Conservation (phyloP, 306 rosid species). For the Macrotyloma uniflorum region DNA sequence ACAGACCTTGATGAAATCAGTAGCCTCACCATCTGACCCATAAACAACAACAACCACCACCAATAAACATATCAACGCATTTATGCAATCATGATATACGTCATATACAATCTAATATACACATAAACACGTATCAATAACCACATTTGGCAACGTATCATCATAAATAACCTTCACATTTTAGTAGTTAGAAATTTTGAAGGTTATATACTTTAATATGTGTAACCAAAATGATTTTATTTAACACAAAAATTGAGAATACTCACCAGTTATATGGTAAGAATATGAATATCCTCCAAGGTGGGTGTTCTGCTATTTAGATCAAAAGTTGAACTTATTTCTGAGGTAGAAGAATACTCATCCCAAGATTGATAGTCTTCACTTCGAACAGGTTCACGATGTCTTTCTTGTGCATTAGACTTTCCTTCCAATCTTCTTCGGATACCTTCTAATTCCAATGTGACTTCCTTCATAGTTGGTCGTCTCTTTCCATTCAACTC, state of each 20-base stretch:
- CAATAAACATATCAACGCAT: no score
- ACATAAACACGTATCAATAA: background rate
- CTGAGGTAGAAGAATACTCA: background rate
- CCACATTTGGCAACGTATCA: no score
- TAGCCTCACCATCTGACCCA: background rate
- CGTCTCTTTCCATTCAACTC: background rate
- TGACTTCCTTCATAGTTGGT: constrained; percentile 16
- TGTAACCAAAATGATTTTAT: background rate
- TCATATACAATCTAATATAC: no score
- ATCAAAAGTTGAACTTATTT: background rate
- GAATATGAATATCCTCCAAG: background rate
- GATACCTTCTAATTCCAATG: background rate
- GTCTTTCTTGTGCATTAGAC: background rate
- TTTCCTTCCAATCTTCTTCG: background rate
- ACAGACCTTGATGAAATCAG: no score
- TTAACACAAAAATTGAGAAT: background rate
- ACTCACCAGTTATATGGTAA: background rate
- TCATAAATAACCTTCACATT: no score
- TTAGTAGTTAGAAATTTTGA: background rate
- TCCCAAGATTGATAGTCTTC: background rate
- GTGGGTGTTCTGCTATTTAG: no score
- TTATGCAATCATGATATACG: no score
- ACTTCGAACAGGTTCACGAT: background rate
- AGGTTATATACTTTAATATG: background rate
- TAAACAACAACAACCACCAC: no score